A percentile compares a stretch with the other conserved stretches of the same genome.
These are phyloP conservation scores for Lepidium sativum DNA, from an alignment of 345 rosid species.

Conservation along the genomic window DNA sequence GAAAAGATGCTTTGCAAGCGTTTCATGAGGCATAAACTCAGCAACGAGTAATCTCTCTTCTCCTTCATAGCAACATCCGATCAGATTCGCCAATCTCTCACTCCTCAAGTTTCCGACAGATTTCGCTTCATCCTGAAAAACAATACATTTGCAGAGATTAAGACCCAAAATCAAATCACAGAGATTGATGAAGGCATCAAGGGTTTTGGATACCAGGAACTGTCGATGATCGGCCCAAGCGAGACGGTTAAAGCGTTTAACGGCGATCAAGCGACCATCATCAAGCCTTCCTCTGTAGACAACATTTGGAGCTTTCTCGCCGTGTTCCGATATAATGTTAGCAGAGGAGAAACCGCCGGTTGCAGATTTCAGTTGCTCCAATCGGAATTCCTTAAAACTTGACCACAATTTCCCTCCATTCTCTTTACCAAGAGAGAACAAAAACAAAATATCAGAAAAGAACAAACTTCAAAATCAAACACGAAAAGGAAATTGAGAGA, in stretches of 20 bases:
- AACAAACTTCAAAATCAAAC: neutral
- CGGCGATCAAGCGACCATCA: constrained; percentile 63
- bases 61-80: constrained; percentile 85
- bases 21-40: constrained; percentile 91
- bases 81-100: constrained; percentile 73
- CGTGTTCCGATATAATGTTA: constrained; percentile 93
- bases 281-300: constrained; percentile 84
- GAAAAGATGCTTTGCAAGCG: constrained; percentile 91
- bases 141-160: neutral
- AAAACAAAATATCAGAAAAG: neutral
- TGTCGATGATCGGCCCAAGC: constrained; percentile 99
- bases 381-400: constrained; percentile 62
- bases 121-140: constrained; percentile 80
- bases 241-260: constrained; percentile 74
- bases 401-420: constrained; percentile 66
- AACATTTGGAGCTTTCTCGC: constrained; percentile 92
- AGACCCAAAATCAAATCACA: neutral
- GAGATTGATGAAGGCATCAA: neutral
- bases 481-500: neutral
- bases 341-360: constrained; percentile 72
- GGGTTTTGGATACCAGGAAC: constrained; percentile 69
- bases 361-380: constrained; percentile 68
- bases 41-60: constrained; percentile 86
- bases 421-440: constrained; percentile 23
- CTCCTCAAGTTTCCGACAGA: constrained; percentile 85